Base-by-base conservation (phyloP, 2,329 filamentous ascomycete species). In the Cercospora sp. region DNA sequence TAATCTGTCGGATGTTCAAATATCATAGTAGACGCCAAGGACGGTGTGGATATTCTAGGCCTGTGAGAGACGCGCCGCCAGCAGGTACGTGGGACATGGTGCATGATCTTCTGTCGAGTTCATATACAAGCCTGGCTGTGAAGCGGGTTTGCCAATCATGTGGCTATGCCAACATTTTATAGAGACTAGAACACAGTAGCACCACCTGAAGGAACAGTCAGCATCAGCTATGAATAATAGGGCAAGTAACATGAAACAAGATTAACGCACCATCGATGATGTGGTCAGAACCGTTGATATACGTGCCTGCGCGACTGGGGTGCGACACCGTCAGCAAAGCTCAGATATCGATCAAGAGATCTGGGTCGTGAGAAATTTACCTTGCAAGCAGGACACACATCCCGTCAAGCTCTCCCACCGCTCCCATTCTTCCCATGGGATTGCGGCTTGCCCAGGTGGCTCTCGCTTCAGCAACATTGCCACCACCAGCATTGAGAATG, bases 401-500 rank as follows among this genome's bases (percentile, higher is more conserved):
- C 2, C 79, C 79, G 62, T 80, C 78, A 66, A 81, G 61, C 72
- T 81, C 79, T 1, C 74, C 76, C 45, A 79, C 74, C 43, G 73
- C 72, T 3, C 79, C 79, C 79, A 81, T 80, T 53, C 79, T 73
- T 0, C 79, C 79, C 77, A 79, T 80, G 18, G 79, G 79, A 70
- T 80, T 80, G 45, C 77, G 69, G 7, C 61, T 71, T 18, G 74
- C 73, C 79, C 79, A 80, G 1, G 66, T 73, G 28, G 71, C 69
- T 57, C 79, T 70, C 67, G 77, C 77, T 55, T 77, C 72, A n/a
- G 73, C 73, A 34, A 80, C 72, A 30, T 72, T 75, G 1, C 79
- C 79, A 1, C 73, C 75, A 1, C 79, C 79, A 24, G 78, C 79
- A 74, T 92, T 93, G 59, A 93, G 79, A 12, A 91, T 86, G 0